A percentile compares a stretch with the other conserved stretches of the same genome.
phyloP scores from a whole-genome alignment of 768 basidiomycete species.

The Chiua virens region DNA sequence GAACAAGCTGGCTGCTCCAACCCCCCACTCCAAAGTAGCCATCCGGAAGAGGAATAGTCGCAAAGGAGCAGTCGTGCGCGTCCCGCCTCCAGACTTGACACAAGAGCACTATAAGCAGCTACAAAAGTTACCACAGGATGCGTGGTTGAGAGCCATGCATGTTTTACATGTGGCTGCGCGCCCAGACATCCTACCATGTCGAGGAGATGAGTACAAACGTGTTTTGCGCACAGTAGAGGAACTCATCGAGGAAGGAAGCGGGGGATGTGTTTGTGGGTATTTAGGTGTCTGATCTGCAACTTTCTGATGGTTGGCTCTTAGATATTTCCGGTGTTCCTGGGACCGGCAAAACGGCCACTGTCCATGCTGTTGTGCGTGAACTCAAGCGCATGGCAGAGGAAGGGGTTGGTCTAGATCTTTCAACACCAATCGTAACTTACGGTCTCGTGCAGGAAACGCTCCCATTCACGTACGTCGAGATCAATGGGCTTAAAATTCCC shows the following conservation, averaged over 20 bases:
- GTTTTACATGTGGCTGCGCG: conserved; percentile 90
- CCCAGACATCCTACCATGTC: conserved; percentile 85
- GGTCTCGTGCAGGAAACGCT: conserved; percentile 68
- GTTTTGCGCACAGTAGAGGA: conserved; percentile 79
- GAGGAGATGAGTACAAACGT: conserved; percentile 79
- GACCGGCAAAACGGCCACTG: conserved; percentile 97
- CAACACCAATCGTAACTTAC: neutral
- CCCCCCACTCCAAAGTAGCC: conserved; percentile 75
- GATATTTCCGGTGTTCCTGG: conserved; percentile 99
- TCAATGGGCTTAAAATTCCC: conserved; percentile 92
- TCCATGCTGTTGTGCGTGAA: conserved; percentile 89
- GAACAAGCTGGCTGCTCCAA: conserved; percentile 55
- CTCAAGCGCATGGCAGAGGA: conserved; percentile 85
- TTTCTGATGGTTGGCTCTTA: conserved; percentile 30
- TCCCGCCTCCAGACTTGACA: conserved; percentile 36
- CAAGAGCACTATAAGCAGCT: conserved; percentile 39
- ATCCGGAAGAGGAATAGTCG: conserved; percentile 44
- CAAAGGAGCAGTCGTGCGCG: conserved; percentile 30
- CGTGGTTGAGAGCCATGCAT: conserved; percentile 87
- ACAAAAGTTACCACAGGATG: conserved; percentile 63
- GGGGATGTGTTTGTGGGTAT: conserved; percentile 88
- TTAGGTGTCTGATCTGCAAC: neutral
- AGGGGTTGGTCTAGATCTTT: conserved; percentile 48
- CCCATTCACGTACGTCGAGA: conserved; percentile 96
- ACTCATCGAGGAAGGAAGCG: conserved; percentile 87